Percentiles rank a stretch among this genome's conserved stretches.
Evolutionary conservation across 2,329 filamentous ascomycete species (phyloP).

Genomic region (Harringtonia aguacate): DNA sequence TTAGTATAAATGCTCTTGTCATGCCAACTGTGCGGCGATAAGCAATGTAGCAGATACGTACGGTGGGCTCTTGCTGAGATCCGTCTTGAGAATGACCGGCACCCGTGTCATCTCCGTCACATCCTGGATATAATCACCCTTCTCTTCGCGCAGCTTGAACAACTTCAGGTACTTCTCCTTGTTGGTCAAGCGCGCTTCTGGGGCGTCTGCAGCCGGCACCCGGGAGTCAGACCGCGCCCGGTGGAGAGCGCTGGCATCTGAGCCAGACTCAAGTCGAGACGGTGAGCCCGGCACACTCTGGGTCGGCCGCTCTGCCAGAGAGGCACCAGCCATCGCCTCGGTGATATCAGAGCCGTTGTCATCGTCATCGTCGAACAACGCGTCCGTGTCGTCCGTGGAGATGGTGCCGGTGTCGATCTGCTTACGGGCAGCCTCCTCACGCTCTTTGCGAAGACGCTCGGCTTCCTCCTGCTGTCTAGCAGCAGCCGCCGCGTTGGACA

Average conservation of each 20-base stretch:
- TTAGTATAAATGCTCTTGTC: slow-evolving; percentile 12
- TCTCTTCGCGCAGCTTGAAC: slow-evolving; percentile 83
- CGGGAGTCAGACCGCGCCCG: slow-evolving; percentile 92
- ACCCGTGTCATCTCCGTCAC: slow-evolving; percentile 96
- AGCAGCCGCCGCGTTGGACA: slow-evolving; percentile 64
- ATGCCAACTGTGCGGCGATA: neutral
- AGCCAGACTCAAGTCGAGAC: slow-evolving; percentile 58
- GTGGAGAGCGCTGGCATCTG: slow-evolving; percentile 55
- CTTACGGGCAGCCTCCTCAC: slow-evolving; percentile 82
- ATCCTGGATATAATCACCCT: slow-evolving; percentile 94
- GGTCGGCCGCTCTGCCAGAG: slow-evolving; percentile 76
- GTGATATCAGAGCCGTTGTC: slow-evolving; percentile 80
- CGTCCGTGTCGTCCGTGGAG: slow-evolving; percentile 84
- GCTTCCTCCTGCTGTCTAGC: slow-evolving; percentile 74
- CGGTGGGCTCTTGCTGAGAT: slow-evolving; percentile 97
- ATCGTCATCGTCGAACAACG: slow-evolving; percentile 90
- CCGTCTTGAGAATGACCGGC: slow-evolving; percentile 96
- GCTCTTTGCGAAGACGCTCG: slow-evolving; percentile 70
- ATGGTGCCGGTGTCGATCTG: slow-evolving; percentile 93
- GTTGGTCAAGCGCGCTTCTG: slow-evolving; percentile 72
- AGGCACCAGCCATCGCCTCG: slow-evolving; percentile 87
- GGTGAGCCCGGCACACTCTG: slow-evolving; percentile 94
- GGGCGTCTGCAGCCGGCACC: slow-evolving; percentile 62
- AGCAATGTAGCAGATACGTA: slow-evolving; percentile 41
- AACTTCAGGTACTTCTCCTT: slow-evolving; percentile 94